phyloP scores from a whole-genome alignment of 345 rosid genomes.

The Hypericum androsaemum region DNA sequence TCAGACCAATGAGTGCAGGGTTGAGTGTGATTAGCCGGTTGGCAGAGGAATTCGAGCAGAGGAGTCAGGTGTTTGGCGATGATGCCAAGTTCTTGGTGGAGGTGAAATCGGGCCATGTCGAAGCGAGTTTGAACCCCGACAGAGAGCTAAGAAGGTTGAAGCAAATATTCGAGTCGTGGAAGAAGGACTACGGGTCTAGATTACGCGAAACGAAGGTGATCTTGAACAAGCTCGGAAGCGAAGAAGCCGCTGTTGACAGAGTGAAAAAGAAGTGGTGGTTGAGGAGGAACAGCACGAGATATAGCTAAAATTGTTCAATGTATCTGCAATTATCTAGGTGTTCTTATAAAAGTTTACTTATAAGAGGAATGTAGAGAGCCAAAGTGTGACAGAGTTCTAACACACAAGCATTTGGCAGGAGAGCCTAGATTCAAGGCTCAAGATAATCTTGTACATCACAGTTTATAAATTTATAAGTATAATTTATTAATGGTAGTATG shows the following conservation, averaged over 20 bases:
- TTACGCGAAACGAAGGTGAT: constrained; percentile 79
- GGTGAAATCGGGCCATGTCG: constrained; percentile 91
- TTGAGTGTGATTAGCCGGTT: constrained; percentile 73
- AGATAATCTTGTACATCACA: constrained; percentile 11
- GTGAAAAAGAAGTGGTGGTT: constrained; percentile 96
- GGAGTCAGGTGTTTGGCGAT: constrained; percentile 90
- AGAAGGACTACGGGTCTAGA: constrained; percentile 79
- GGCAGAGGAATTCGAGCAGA: constrained; percentile 94
- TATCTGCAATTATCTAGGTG: too few relatives aligned
- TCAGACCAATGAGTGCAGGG: constrained; percentile 76
- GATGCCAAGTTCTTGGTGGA: constrained; percentile 95
- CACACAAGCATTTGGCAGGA: constrained; percentile 3
- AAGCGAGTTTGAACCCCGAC: constrained; percentile 88
- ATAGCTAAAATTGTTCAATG: constrained; percentile 16
- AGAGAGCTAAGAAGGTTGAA: constrained; percentile 76
- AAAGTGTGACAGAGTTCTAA: not conserved
- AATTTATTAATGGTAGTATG: too few relatives aligned
- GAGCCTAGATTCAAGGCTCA: not conserved
- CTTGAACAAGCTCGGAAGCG: constrained; percentile 73
- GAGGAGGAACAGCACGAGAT: constrained; percentile 81
- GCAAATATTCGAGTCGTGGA: constrained; percentile 96
- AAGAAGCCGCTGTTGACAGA: constrained; percentile 59
- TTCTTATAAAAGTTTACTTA: too few relatives aligned
- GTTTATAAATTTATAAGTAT: too few relatives aligned
- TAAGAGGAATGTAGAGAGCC: not conserved